phyloP scores from a whole-genome alignment of 2,329 filamentous ascomycete species.

The Gremmenia infestans region DNA sequence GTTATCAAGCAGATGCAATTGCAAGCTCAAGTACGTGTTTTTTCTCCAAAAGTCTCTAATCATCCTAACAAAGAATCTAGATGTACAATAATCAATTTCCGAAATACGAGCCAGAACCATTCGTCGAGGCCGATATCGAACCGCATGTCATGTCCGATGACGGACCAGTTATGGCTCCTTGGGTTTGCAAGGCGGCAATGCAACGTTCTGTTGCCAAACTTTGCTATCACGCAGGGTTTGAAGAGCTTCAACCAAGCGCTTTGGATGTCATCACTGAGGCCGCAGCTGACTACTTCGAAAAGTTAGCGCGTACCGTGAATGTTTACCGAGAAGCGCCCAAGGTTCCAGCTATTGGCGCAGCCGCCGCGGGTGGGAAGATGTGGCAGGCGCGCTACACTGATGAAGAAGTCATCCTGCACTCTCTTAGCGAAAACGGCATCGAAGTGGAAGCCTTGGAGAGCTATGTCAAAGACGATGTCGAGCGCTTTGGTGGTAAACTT shows the following conservation, averaged over 20 bases:
- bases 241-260: slow-evolving; percentile 93
- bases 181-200: slow-evolving; percentile 75
- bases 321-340: slow-evolving; percentile 81
- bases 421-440: slow-evolving; percentile 76
- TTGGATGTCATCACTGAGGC: slow-evolving; percentile 87
- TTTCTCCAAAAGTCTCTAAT: neutral
- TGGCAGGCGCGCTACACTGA: slow-evolving; percentile 68
- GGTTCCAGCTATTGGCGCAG: slow-evolving; percentile 48
- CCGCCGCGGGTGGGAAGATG: slow-evolving; percentile 32
- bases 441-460: slow-evolving; percentile 76
- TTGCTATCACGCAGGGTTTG: slow-evolving; percentile 93
- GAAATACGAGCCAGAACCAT: slow-evolving; percentile 88
- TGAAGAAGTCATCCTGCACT: slow-evolving; percentile 84
- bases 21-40: slow-evolving; percentile 72
- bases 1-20: slow-evolving; percentile 99
- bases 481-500: slow-evolving; percentile 75
- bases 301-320: slow-evolving; percentile 73
- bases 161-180: slow-evolving; percentile 79
- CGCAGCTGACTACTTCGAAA: slow-evolving; percentile 83
- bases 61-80: slow-evolving; percentile 38
- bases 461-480: slow-evolving; percentile 92
- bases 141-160: slow-evolving; percentile 87
- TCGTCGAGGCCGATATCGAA: slow-evolving; percentile 79
- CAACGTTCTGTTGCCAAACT: slow-evolving; percentile 91
- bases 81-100: slow-evolving; percentile 98